phyloP scores from a whole-genome alignment of 257 asterid species.

The Rhazya stricta region DNA sequence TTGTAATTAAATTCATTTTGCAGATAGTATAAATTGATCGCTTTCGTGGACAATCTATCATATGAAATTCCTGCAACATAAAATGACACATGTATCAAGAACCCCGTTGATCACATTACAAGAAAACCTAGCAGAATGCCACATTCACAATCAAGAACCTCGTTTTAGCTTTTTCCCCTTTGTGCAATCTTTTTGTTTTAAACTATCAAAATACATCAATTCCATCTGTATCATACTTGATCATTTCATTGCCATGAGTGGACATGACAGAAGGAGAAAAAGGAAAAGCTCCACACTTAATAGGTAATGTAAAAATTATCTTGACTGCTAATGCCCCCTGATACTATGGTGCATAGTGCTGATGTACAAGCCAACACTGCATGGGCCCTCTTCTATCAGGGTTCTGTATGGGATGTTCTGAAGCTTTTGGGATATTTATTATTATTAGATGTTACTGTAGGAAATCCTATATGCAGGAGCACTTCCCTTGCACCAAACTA shows the following conservation, averaged over 20 bases:
- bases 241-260: background rate
- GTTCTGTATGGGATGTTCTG: background rate
- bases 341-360: background rate
- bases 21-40: background rate
- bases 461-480: background rate
- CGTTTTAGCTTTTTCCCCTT: background rate
- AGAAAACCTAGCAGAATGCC: background rate
- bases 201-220: background rate
- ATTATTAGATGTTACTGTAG: background rate
- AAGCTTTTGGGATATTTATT: background rate
- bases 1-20: background rate
- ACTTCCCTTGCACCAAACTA: too few species aligned
- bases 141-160: background rate
- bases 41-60: background rate
- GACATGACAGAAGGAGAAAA: too few species aligned
- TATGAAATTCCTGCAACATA: background rate
- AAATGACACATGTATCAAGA: background rate
- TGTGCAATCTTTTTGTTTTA: background rate
- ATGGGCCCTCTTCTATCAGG: background rate
- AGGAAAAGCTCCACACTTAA: too few species aligned
- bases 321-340: background rate
- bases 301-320: too few species aligned
- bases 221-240: background rate
- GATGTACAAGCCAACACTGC: background rate
- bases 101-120: background rate